A percentile compares a stretch with the other conserved stretches of the same genome.
These are phyloP conservation scores for Hamamelis virginiana DNA, from an alignment of 164 flowering plant species.

Conservation along the genomic window DNA sequence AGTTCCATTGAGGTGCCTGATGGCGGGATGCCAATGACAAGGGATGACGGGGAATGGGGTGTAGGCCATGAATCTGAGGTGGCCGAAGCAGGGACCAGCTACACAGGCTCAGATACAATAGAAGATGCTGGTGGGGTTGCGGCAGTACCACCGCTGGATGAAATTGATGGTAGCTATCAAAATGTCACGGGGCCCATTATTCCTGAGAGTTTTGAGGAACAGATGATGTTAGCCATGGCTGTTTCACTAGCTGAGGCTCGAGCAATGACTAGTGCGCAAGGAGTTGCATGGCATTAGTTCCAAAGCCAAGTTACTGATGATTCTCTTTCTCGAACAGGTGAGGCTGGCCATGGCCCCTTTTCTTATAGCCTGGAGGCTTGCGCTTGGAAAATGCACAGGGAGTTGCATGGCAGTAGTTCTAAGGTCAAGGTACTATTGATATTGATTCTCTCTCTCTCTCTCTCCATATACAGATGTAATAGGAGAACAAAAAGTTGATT, in stretches of 20 bases:
- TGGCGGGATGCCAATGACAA: slow-evolving; percentile 25
- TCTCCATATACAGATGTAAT: slow-evolving; percentile 9
- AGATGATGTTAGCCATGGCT: slow-evolving; percentile 97
- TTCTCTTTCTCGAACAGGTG: not conserved
- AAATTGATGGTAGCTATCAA: slow-evolving; percentile 32
- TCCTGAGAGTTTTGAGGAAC: slow-evolving; percentile 94
- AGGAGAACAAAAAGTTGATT: slow-evolving; percentile 1
- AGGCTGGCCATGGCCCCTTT: not conserved
- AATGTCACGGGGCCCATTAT: slow-evolving; percentile 37
- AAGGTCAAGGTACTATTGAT: slow-evolving; percentile 7
- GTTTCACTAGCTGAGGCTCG: slow-evolving; percentile 87
- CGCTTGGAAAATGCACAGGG: not conserved
- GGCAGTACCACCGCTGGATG: slow-evolving; percentile 26
- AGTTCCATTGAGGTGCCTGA: slow-evolving; percentile 32
- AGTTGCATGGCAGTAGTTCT: slow-evolving; percentile 2
- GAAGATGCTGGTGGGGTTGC: slow-evolving; percentile 32
- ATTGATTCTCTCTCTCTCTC: not conserved
- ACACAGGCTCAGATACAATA: slow-evolving; percentile 50
- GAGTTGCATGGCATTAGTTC: slow-evolving; percentile 66
- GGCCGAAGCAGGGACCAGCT: slow-evolving; percentile 73
- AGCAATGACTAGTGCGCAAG: slow-evolving; percentile 45
- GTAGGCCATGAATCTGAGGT: slow-evolving; percentile 49
- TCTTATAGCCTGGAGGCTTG: slow-evolving; percentile 1
- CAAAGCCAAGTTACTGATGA: not conserved
- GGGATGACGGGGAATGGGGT: slow-evolving; percentile 47